phyloP scores from a whole-genome alignment of 2,329 filamentous ascomycete species.

The Microcyclospora tardicrescens region DNA sequence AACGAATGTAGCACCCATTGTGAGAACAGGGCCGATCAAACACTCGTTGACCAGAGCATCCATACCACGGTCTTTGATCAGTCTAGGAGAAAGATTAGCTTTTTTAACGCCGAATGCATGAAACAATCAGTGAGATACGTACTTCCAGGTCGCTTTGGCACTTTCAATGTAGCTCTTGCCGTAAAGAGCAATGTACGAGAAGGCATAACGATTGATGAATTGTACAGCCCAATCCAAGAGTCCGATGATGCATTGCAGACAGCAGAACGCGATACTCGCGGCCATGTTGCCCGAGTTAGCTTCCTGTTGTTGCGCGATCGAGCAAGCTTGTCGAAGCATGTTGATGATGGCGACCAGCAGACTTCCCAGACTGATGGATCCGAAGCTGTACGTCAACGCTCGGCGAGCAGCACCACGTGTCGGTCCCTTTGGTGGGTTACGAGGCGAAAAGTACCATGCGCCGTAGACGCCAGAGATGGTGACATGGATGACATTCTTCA shows the following conservation, averaged over 20 bases:
- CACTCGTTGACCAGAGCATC: constrained; percentile 86
- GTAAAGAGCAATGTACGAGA: constrained; percentile 79
- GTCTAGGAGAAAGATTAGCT: constrained; percentile 27
- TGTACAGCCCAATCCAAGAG: constrained; percentile 75
- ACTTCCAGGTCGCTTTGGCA: constrained; percentile 75
- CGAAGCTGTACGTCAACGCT: constrained; percentile 80
- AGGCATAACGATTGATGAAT: constrained; percentile 60
- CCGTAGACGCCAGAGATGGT: constrained; percentile 82
- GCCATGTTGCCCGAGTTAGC: constrained; percentile 56
- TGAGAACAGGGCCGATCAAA: constrained; percentile 45
- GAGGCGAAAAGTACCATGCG: constrained; percentile 75
- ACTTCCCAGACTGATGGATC: constrained; percentile 77
- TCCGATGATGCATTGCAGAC: constrained; percentile 62
- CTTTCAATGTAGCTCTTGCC: constrained; percentile 77
- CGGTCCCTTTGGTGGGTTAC: constrained; percentile 58
- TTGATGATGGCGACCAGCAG: constrained; percentile 80
- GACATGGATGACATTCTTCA: constrained; percentile 87
- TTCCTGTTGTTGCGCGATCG: constrained; percentile 56
- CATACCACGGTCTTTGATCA: constrained; percentile 64
- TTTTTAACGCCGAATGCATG: not conserved
- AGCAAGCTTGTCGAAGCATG: constrained; percentile 67
- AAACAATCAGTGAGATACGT: constrained; percentile 18
- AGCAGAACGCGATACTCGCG: constrained; percentile 54
- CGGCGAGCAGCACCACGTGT: constrained; percentile 75
- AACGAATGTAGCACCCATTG: constrained; percentile 60